These are phyloP conservation scores for Thraustotheca clavata DNA, from an alignment of 352 stramenopile genomes.

Conservation along the genomic window DNA sequence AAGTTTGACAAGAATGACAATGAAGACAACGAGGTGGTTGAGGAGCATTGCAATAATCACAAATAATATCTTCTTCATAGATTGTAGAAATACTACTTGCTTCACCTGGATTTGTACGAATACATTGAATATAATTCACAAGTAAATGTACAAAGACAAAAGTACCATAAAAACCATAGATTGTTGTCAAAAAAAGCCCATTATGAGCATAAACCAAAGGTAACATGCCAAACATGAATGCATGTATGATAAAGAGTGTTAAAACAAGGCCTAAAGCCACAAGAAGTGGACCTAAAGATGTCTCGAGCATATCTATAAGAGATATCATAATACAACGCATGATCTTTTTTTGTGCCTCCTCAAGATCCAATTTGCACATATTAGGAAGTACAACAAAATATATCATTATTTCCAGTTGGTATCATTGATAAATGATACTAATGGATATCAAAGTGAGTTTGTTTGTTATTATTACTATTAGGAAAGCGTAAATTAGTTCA, in stretches of 20 bases:
- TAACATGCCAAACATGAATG: constrained; percentile 3
- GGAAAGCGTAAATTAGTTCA: too few relatives aligned
- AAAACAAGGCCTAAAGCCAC: background rate
- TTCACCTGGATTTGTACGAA: constrained; percentile 1
- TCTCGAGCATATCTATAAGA: background rate
- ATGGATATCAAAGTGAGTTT: too few relatives aligned
- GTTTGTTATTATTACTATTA: too few relatives aligned
- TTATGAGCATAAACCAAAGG: background rate
- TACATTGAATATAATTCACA: constrained; percentile 7
- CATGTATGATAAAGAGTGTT: background rate
- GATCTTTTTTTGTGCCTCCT: background rate
- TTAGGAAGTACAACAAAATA: too few relatives aligned
- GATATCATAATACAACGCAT: background rate
- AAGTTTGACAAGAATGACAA: constrained; percentile 21
- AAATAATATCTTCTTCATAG: background rate
- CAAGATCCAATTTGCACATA: too few relatives aligned
- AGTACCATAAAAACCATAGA: background rate
- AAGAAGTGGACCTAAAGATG: constrained; percentile 3
- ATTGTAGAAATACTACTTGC: background rate
- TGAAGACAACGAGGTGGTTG: constrained; percentile 18
- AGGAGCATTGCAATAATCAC: constrained; percentile 2
- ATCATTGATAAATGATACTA: too few relatives aligned
- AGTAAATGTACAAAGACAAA: constrained; percentile 9
- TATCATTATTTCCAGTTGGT: too few relatives aligned
- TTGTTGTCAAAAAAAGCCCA: background rate